These are phyloP conservation scores for Dorcoceras hygrometricum DNA, from an alignment of 257 asterid genomes.

Conservation along the genomic window DNA sequence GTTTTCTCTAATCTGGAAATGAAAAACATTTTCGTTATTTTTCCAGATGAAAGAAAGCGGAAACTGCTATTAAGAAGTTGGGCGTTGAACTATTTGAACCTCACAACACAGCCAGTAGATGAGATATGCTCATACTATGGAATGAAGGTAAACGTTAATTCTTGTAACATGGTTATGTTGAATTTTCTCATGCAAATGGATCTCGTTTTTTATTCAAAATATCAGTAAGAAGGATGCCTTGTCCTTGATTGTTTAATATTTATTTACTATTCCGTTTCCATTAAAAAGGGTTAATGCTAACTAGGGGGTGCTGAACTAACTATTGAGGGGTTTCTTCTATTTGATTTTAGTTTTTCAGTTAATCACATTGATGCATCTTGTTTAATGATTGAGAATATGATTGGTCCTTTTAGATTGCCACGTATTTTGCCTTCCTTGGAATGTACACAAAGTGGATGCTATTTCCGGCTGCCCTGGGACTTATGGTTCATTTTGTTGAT, in stretches of 20 bases:
- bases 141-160: conserved; percentile 52
- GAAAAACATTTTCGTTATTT: conserved; percentile 9
- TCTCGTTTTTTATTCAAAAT: not conserved
- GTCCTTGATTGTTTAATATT: not conserved
- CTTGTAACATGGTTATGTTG: not conserved
- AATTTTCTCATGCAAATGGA: not conserved
- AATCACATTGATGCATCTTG: not conserved
- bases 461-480: conserved; percentile 85
- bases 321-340: not conserved
- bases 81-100: conserved; percentile 93
- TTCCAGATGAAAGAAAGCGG: conserved; percentile 69
- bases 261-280: not conserved
- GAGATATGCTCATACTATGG: conserved; percentile 86
- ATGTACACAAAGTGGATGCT: conserved; percentile 94
- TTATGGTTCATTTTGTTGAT: conserved; percentile 67
- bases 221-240: not conserved
- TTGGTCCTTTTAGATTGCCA: conserved; percentile 58
- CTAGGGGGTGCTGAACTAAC: conserved; percentile 1
- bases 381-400: conserved; percentile 2
- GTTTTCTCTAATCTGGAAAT: conserved; percentile 18
- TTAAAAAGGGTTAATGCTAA: not conserved
- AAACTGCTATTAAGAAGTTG: conserved; percentile 84
- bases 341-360: conserved; percentile 18
- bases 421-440: conserved; percentile 86
- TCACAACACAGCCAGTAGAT: conserved; percentile 85